Evolutionary conservation across 345 rosid species (phyloP).

Genomic region (Zanthoxylum bungeanum): DNA sequence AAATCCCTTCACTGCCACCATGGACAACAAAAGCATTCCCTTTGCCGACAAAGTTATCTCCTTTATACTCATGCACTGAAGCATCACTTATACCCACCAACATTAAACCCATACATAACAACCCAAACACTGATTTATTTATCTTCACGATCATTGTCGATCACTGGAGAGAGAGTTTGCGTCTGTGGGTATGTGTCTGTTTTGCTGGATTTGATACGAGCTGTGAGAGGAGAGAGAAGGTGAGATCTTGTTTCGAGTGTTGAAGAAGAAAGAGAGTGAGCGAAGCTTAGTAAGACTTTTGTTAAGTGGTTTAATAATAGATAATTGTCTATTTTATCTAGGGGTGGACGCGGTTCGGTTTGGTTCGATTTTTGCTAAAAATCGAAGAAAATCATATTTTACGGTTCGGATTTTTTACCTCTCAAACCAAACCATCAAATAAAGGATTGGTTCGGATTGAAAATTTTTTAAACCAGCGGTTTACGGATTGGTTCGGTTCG

Average conservation of each 20-base stretch:
- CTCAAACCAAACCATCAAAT: too few species aligned
- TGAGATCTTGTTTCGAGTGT: neutral
- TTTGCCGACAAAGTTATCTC: constrained; percentile 64
- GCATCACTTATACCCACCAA: constrained; percentile 35
- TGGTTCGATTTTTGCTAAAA: too few species aligned
- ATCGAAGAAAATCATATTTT: too few species aligned
- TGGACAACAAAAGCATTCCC: constrained; percentile 94
- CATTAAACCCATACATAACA: constrained; percentile 21
- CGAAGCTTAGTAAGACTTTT: too few species aligned
- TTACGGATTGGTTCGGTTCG: too few species aligned
- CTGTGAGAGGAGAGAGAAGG: neutral
- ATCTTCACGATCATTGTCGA: constrained; percentile 20
- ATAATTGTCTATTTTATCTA: too few species aligned
- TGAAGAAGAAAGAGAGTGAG: neutral
- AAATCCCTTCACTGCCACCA: constrained; percentile 95
- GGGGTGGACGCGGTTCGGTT: too few species aligned
- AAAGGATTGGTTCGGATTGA: too few species aligned
- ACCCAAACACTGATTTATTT: constrained; percentile 11
- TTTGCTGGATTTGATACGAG: constrained; percentile 34
- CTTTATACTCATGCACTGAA: constrained; percentile 83
- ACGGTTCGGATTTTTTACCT: too few species aligned
- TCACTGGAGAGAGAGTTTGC: neutral
- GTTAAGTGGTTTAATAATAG: too few species aligned
- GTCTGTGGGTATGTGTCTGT: neutral
- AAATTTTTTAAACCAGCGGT: too few species aligned